Base-by-base conservation (phyloP, 768 basidiomycete genomes). In the Russula dissimulans region DNA sequence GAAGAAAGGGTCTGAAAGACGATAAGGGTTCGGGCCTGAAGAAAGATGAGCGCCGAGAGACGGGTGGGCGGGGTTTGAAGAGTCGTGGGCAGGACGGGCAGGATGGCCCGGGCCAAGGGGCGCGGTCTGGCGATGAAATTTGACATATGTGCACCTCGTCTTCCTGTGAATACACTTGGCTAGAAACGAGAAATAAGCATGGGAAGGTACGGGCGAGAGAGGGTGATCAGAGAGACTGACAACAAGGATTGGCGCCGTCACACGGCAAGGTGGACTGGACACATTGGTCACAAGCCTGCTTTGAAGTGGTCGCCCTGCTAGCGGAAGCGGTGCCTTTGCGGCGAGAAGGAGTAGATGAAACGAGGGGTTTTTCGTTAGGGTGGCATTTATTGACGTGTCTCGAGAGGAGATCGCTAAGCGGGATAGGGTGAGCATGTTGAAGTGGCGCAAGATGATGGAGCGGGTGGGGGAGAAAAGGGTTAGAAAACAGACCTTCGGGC, bases 351-450 rank as follows among this genome's bases (percentile, higher is more conserved):
- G 73, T 66, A 11, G 73, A 76, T 6, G 75, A 69, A 5, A 67
- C 70, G 0, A 76, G 73, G 5, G 78, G 75, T 66, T 88, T 89
- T 75, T 91, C 88, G 65, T 80, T 80, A 4, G 89, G 81, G 69
- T 93, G 91, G 67, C 91, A 93, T 67, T 93, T 93, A 72, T 92
- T 91, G 63, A 91, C 78, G 67, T 93, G 91, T 66, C 91, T 75
- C 5, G 91, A 90, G 46, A 93, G 82, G 4, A 93, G 78, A 75
- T 93, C 91, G 70, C 89, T 91, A 65, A 42, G 59, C 64, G 59
- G 57, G 18, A 15, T 15, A 26, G 17, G 38, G 38, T 46, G 45
- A 53, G 34, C 34, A 10, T 5, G 34, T 36, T 4, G n/a, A 26
- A 41, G 22, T 54, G 42, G 53, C 18, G 42, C n/a, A 15, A 8